Evolutionary conservation across 2,329 filamentous ascomycete species (phyloP).

Genomic region (Colletotrichum incanum): DNA sequence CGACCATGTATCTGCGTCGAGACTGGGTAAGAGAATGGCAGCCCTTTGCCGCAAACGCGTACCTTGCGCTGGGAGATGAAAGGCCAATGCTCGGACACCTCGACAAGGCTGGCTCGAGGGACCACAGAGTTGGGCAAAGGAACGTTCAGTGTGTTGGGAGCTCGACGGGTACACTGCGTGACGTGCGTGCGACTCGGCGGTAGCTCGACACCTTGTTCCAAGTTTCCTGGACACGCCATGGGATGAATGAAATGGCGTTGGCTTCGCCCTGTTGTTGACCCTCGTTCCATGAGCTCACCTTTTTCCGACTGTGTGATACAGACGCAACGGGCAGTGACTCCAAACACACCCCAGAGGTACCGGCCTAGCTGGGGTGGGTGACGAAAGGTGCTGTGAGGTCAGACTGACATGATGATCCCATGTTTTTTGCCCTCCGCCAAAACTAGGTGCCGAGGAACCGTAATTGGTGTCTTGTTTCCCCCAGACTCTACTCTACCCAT

Average conservation of each 20-base stretch:
- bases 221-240: background rate
- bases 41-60: background rate
- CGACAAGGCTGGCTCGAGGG: constrained; percentile 1
- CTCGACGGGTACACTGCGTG: background rate
- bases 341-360: background rate
- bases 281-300: background rate
- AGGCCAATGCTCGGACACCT: constrained; percentile 1
- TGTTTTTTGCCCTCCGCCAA: constrained; percentile 24
- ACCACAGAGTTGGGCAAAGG: constrained; percentile 2
- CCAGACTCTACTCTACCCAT: constrained; percentile 13
- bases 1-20: background rate
- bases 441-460: constrained; percentile 36
- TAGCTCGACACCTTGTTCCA: background rate
- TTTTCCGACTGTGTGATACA: background rate
- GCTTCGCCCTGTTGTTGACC: background rate
- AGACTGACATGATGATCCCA: constrained; percentile 41
- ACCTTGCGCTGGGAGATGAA: constrained; percentile 16
- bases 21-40: constrained; percentile 5
- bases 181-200: background rate
- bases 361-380: background rate
- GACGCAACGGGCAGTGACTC: background rate
- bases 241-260: background rate
- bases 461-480: constrained; percentile 29
- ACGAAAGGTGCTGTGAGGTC: constrained; percentile 37
- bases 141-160: background rate